Evolutionary conservation across 1,284 basidiomycete genomes (phyloP), one percentile per base, ranked within the genome.

Genomic region (Farysia itapuensis): DNA sequence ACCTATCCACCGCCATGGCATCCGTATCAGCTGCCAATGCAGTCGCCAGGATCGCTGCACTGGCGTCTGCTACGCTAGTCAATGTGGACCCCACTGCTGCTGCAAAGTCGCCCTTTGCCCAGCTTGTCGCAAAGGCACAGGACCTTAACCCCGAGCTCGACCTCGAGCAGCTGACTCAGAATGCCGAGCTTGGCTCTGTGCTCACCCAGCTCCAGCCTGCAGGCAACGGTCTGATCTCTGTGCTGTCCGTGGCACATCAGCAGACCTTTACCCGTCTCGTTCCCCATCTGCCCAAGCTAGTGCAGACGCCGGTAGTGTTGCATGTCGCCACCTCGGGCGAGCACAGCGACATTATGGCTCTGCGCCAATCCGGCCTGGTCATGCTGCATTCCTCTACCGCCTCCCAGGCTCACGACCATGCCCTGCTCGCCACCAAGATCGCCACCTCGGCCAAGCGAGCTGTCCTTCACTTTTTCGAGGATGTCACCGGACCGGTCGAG

Each of bases 381-480:
- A 80, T 86, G 54, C 47, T 89, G 35, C 80, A 86, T 76, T 87
- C 85, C 5, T 80, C 82, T 43, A 82, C 81, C 2, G 77, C 83
- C 2, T 83, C 85, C 70, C 82, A 87, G 63, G 85, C 86, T 2
- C 84, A 87, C 67, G 86, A 88, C 70, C 82, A 87, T 65, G 84
- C 85, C 11, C 77, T 89, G 14, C 79, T 89, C n/a, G 86, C 86
- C 19, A 82, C 84, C 43, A 82, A 83, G 35, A 78, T 89, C 31
- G 86, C 88, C 4, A 79, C 80, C 39, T 78, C 81, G 9, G 81
- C 84, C 59, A 80, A 81, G 43, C 82, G 81, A 39, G 81, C 83
- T 2, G 89, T 94, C 14, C 81, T 94, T 39, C 91, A 96, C 74
- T 86, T 84, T 32, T 92, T 91, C 75, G 84, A 86, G 25, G 63